These are phyloP conservation scores for Leccinum boreale DNA, from an alignment of 768 basidiomycete species.

Conservation along the genomic window DNA sequence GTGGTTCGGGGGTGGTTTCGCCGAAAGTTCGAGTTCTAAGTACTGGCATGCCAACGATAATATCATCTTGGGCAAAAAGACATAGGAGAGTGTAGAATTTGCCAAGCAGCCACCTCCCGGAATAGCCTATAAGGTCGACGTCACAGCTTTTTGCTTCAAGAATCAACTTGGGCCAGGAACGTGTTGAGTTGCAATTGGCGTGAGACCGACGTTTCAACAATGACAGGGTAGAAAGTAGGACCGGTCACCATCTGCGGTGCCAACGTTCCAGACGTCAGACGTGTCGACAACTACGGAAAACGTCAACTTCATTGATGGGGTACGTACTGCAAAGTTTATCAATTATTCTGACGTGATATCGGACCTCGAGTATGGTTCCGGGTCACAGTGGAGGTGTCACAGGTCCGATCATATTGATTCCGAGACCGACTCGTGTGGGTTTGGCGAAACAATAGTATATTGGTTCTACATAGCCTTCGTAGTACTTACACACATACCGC, in stretches of 20 bases:
- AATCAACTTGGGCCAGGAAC: background rate
- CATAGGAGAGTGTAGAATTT: background rate
- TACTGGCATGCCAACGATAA: background rate
- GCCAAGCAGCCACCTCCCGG: background rate
- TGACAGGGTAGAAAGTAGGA: background rate
- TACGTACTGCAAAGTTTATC: background rate
- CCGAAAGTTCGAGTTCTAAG: background rate
- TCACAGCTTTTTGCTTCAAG: background rate
- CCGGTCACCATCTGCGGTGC: background rate
- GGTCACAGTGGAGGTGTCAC: background rate
- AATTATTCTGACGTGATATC: too few species aligned
- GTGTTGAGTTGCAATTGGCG: background rate
- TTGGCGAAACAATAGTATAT: background rate
- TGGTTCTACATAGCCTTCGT: background rate
- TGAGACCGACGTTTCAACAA: background rate
- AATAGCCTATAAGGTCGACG: background rate
- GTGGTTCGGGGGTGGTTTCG: background rate
- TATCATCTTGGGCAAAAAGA: background rate
- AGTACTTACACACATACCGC: background rate
- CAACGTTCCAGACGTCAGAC: background rate
- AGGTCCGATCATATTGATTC: background rate
- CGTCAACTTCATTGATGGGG: background rate
- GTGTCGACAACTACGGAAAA: background rate
- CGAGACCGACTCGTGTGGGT: background rate
- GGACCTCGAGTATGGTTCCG: background rate